Evolutionary conservation across 2,329 filamentous ascomycete species (phyloP), one percentile per base, ranked within the genome.

Genomic region (Aspergillus flavus): DNA sequence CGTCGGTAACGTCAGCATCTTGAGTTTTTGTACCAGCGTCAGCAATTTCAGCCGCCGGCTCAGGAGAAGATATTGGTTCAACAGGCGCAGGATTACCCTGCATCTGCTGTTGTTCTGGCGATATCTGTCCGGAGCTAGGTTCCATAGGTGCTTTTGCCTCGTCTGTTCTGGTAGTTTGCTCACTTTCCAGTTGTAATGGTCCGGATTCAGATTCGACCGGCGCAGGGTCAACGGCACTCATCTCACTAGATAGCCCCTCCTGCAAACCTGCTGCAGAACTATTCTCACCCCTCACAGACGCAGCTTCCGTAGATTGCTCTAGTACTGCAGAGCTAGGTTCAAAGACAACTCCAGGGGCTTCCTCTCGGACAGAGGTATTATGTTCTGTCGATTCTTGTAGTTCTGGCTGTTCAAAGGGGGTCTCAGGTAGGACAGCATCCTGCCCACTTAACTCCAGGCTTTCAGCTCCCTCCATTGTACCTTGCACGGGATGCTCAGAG

Each of bases 401-500:
- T 16, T 59, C 48, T n/a, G 30, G 1, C 23, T 59, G 54, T 50
- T 45, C 19, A 32, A 19, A 3, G 9, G 23, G 9, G 34, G 48
- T 34, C 4, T 50, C 56, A 26, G 52, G 39, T 21, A 34, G 16
- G 6, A 12, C 6, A 52, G n/a, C 48, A 32, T 34, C 48, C 28
- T 32, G 48, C 9, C 16, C 10, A 6, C 26, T 52, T 21, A 30
- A 34, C 16, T 52, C 57, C 62, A 12, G 28, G 32, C 28, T 57
- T 43, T 14, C 26, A 30, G 41, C 28, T 34, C 19, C 28, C 16
- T 52, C 21, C 28, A n/a, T 34, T 32, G 19, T 32, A 32, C 16
- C 4, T 26, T 48, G 48, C n/a, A 36, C 46, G 34, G 66, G 9
- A 23, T 66, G 58, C 10, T 57, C 50, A 43, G 58, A 48, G 26